phyloP scores from a whole-genome alignment of 2,329 filamentous ascomycete species.

The Trichoderma breve region DNA sequence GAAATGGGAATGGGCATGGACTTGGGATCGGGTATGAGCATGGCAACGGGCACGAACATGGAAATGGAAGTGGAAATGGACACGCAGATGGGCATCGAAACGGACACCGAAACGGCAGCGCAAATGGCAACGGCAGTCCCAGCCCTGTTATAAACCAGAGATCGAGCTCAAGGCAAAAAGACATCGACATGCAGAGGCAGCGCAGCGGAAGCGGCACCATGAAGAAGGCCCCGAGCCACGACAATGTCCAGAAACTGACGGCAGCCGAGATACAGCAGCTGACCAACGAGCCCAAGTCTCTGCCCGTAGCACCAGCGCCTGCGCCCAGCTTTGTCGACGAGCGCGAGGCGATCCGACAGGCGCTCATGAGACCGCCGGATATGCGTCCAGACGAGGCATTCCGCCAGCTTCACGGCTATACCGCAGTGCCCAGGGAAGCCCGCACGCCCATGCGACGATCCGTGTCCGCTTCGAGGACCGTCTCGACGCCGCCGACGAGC shows the following conservation, averaged over 20 bases:
- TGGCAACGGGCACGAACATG: background rate
- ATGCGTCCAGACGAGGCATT: conserved; percentile 21
- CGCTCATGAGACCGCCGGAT: conserved; percentile 31
- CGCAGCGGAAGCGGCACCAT: conserved; percentile 29
- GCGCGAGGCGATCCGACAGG: conserved; percentile 32
- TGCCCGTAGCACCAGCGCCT: conserved; percentile 50
- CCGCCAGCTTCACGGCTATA: conserved; percentile 29
- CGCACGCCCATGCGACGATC: conserved; percentile 33
- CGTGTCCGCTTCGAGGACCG: conserved; percentile 40
- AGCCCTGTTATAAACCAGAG: background rate
- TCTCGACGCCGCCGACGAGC: conserved; percentile 53
- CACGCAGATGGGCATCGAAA: background rate
- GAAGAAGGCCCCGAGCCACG: conserved; percentile 36
- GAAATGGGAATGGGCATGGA: background rate
- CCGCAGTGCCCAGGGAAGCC: conserved; percentile 18
- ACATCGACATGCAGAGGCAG: conserved; percentile 5
- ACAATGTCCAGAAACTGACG: conserved; percentile 53
- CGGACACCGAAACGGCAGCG: background rate
- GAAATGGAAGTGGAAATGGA: background rate
- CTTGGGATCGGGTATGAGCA: background rate
- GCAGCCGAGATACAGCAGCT: conserved; percentile 59
- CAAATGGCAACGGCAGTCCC: background rate
- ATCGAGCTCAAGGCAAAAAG: background rate
- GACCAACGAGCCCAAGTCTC: conserved; percentile 54
- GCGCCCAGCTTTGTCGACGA: conserved; percentile 38